phyloP scores from a whole-genome alignment of 345 rosid species.

The Syzygium oleosum region DNA sequence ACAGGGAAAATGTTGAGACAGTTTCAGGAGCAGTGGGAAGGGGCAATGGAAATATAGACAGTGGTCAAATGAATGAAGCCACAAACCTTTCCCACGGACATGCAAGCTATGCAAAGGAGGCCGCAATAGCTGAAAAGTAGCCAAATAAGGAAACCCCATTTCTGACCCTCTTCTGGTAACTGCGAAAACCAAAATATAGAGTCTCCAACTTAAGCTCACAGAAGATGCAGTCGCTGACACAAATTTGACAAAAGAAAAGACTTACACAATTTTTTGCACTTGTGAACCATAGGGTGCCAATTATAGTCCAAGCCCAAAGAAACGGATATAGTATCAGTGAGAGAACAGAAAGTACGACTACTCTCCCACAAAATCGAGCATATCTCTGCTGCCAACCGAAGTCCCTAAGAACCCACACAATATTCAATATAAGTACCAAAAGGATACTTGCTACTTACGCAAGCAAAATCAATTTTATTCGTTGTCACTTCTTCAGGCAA shows the following conservation, averaged over 20 bases:
- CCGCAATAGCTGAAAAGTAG: constrained; percentile 92
- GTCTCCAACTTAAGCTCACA: not conserved
- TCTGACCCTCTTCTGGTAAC: constrained; percentile 95
- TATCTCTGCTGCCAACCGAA: constrained; percentile 96
- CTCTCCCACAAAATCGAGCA: constrained; percentile 86
- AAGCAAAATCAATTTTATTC: not conserved
- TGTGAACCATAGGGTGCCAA: constrained; percentile 87
- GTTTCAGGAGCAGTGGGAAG: not conserved
- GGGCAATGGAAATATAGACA: not conserved
- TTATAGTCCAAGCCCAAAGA: constrained; percentile 93
- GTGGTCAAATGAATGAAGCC: not conserved
- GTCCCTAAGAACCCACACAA: constrained; percentile 44
- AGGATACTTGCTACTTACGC: not conserved
- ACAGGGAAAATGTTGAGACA: not conserved
- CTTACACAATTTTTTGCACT: constrained; percentile 76
- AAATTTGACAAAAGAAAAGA: not conserved
- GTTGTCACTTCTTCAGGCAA: not conserved
- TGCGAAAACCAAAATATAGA: constrained; percentile 12
- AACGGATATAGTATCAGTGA: constrained; percentile 81
- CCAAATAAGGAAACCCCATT: constrained; percentile 99
- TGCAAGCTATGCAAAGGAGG: constrained; percentile 75
- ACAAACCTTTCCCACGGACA: constrained; percentile 69
- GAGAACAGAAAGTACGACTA: constrained; percentile 68
- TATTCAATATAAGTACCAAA: not conserved
- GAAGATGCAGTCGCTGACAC: not conserved